Evolutionary conservation across 768 basidiomycete genomes (phyloP), one percentile per base, ranked within the genome.

Genomic region (Suillus alpinus): DNA sequence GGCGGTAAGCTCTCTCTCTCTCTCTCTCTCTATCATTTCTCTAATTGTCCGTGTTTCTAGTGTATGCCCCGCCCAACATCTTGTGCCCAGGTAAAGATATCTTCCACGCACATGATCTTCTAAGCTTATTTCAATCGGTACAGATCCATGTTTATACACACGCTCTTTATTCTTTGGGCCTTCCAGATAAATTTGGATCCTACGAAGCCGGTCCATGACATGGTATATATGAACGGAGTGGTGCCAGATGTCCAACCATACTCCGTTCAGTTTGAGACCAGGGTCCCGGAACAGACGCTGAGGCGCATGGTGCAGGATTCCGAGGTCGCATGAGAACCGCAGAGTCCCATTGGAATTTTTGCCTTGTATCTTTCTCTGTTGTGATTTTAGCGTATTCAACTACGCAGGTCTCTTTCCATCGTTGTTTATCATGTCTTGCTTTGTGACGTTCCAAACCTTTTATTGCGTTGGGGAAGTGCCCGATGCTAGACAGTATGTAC

Each of bases 91-190:
- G 37, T 37, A 37, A 37, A 13, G 12, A 37, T 13, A 13, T 37
- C 13, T 37, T 37, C 37, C 37, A 14, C 13, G 37, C 12, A 37
- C 12, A 37, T 37, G 37, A 37, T 37, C 37, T 37, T 37, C 13
- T 10, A 12, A 37, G 37, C 37, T 37, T 4, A 37, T 37, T 13
- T 13, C 37, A 12, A 37, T 37, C 12, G 37, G 37, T 37, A 37
- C 59, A 81, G 83, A 4, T 86, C 86, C 2, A 73, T 87, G 1
- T 84, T 84, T 66, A 72, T 87, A 56, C 86, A 84, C 66, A 81
- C 84, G 0, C 83, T 84, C 0, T 74, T 85, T n/a, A 69, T 83
- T 4, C 76, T 84, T 18, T 87, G 84, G 83, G 80, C 84, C 0
- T 87, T 87, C 74, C 76, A 67, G 0, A 74, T 87, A 26, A 73